phyloP scores from a whole-genome alignment of 495 filamentous ascomycete species.

The Staphylotrichum tortipilum region DNA sequence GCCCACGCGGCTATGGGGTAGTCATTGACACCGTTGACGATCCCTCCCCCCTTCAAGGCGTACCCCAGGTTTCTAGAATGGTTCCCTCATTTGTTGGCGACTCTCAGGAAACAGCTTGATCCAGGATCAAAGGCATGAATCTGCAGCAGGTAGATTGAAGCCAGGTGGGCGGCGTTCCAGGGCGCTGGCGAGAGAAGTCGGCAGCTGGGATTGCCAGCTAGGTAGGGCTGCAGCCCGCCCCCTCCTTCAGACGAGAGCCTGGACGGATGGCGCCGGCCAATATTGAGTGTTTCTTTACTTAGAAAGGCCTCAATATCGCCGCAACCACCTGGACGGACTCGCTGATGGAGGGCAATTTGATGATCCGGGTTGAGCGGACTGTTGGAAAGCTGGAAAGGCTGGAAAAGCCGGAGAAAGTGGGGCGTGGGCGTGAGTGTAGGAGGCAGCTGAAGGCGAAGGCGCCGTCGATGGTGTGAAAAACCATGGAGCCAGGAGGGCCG shows the following conservation, averaged over 20 bases:
- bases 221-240: constrained; percentile 24
- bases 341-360: constrained; percentile 16
- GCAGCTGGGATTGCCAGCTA: constrained; percentile 3
- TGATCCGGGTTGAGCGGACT: constrained; percentile 9
- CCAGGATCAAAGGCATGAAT: constrained; percentile 10
- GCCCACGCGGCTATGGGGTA: too few species aligned
- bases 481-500: too few species aligned
- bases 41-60: too few species aligned
- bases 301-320: constrained; percentile 18
- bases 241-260: not conserved
- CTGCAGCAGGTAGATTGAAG: constrained; percentile 27
- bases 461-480: too few species aligned
- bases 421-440: not conserved
- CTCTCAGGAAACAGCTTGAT: constrained; percentile 3
- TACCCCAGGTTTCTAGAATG: constrained; percentile 23
- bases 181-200: constrained; percentile 5
- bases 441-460: not conserved
- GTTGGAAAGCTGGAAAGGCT: constrained; percentile 1
- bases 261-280: constrained; percentile 9
- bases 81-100: constrained; percentile 13
- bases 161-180: constrained; percentile 9
- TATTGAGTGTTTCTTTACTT: constrained; percentile 27
- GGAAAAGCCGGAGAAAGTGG: constrained; percentile 9
- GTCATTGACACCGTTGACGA: too few species aligned
- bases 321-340: not conserved